These are phyloP conservation scores for Talaromyces sp. DNA, from an alignment of 2,329 filamentous ascomycete species.

Conservation along the genomic window DNA sequence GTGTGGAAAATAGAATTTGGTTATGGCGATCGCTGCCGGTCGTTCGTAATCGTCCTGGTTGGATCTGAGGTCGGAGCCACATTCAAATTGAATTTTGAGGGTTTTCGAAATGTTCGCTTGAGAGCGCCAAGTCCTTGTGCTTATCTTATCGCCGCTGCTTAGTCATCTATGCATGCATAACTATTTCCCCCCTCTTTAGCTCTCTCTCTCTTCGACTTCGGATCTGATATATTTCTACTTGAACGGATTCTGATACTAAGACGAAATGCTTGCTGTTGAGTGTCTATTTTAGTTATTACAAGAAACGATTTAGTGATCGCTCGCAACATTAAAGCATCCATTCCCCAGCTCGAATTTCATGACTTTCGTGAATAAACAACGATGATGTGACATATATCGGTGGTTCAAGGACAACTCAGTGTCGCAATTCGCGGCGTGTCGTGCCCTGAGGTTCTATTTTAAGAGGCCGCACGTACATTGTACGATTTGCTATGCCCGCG, in stretches of 20 bases:
- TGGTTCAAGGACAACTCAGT: not conserved
- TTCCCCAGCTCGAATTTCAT: not conserved
- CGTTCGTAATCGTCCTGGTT: slow-evolving; percentile 24
- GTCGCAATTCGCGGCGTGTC: too few relatives aligned
- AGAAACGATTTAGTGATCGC: not conserved
- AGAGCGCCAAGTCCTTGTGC: slow-evolving; percentile 36
- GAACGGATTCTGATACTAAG: not conserved
- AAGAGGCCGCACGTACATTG: not conserved
- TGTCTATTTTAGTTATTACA: not conserved
- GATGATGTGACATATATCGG: not conserved
- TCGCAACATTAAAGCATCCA: not conserved
- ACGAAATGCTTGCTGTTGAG: not conserved
- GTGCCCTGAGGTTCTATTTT: not conserved
- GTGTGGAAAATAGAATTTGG: too few relatives aligned
- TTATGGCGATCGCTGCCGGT: not conserved
- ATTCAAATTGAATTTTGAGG: slow-evolving; percentile 42
- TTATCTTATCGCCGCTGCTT: slow-evolving; percentile 47
- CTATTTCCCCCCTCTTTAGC: not conserved
- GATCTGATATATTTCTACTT: not conserved
- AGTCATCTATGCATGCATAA: slow-evolving; percentile 32
- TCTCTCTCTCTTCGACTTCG: not conserved
- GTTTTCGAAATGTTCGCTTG: slow-evolving; percentile 41
- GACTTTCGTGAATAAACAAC: not conserved
- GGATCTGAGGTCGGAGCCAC: slow-evolving; percentile 36
- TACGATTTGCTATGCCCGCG: not conserved